These are phyloP conservation scores for Malus domestica DNA, from an alignment of 306 rosid genomes.

Conservation along the genomic window DNA sequence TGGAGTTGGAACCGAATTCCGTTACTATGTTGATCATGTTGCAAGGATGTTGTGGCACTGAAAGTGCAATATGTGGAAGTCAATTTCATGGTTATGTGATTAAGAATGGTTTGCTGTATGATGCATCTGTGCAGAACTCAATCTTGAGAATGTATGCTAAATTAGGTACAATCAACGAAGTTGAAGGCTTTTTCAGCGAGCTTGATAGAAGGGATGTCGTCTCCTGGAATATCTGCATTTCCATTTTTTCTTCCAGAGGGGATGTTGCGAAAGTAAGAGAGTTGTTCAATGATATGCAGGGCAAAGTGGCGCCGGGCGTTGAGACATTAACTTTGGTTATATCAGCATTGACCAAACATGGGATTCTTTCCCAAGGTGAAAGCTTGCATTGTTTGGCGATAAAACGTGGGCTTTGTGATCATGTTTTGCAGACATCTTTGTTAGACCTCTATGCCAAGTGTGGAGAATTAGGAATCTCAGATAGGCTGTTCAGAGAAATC, in stretches of 20 bases:
- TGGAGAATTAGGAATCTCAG: constrained; percentile 31
- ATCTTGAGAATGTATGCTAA: constrained; percentile 42
- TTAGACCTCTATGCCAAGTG: constrained; percentile 45
- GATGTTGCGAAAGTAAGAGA: constrained; percentile 22
- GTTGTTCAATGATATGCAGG: constrained; percentile 28
- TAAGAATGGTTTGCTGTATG: constrained; percentile 34
- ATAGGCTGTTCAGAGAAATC: constrained; percentile 32
- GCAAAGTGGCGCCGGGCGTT: constrained; percentile 13
- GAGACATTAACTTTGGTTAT: constrained; percentile 37
- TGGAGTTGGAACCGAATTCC: constrained; percentile 33
- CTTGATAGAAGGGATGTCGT: constrained; percentile 28
- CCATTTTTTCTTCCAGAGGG: constrained; percentile 26
- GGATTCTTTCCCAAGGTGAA: constrained; percentile 33
- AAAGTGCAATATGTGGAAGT: constrained; percentile 17
- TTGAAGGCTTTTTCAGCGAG: constrained; percentile 34
- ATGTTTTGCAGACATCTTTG: constrained; percentile 35
- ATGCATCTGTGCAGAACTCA: constrained; percentile 35
- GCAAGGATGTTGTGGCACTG: constrained; percentile 33
- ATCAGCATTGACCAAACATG: constrained; percentile 35
- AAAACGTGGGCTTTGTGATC: constrained; percentile 44
- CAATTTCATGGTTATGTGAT: constrained; percentile 39
- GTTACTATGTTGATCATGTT: constrained; percentile 42
- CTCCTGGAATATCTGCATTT: constrained; percentile 42
- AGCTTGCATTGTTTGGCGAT: constrained; percentile 27
- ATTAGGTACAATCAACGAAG: constrained; percentile 19